Evolutionary conservation across 257 asterid genomes (phyloP).

Genomic region (Gentiana straminea): DNA sequence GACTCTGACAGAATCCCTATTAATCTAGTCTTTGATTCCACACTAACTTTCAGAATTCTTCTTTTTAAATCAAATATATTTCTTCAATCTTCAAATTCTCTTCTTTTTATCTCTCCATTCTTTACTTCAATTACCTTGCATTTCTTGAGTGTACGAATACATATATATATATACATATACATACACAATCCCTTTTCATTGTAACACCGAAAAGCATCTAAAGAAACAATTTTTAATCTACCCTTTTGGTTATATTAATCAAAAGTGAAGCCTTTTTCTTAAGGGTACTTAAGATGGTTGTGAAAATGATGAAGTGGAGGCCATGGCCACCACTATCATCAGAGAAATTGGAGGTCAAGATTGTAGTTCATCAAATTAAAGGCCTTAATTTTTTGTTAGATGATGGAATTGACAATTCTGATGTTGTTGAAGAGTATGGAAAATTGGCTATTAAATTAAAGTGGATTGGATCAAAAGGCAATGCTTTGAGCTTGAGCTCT

Average conservation of each 20-base stretch:
- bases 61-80: neutral
- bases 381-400: slow-evolving; percentile 17
- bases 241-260: neutral
- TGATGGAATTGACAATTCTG: slow-evolving; percentile 7
- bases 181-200: slow-evolving; percentile 4
- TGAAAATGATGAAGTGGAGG: slow-evolving; percentile 74
- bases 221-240: too few relatives aligned
- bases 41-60: slow-evolving; percentile 13
- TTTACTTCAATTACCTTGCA: neutral
- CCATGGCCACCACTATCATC: slow-evolving; percentile 52
- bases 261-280: neutral
- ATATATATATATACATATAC: neutral
- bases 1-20: neutral
- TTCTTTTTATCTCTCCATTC: slow-evolving; percentile 3
- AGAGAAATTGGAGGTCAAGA: slow-evolving; percentile 48
- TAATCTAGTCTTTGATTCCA: slow-evolving; percentile 1
- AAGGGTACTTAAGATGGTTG: slow-evolving; percentile 32
- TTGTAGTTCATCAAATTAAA: slow-evolving; percentile 26
- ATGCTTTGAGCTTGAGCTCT: slow-evolving; percentile 29
- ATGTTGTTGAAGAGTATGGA: slow-evolving; percentile 16
- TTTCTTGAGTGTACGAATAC: neutral
- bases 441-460: slow-evolving; percentile 43
- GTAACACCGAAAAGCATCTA: too few relatives aligned
- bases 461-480: slow-evolving; percentile 62
- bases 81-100: neutral